A percentile compares a stretch with the other conserved stretches of the same genome.
These are phyloP conservation scores for Cutaneotrichosporon mucoides DNA, from an alignment of 1,284 basidiomycete genomes.

Conservation along the genomic window DNA sequence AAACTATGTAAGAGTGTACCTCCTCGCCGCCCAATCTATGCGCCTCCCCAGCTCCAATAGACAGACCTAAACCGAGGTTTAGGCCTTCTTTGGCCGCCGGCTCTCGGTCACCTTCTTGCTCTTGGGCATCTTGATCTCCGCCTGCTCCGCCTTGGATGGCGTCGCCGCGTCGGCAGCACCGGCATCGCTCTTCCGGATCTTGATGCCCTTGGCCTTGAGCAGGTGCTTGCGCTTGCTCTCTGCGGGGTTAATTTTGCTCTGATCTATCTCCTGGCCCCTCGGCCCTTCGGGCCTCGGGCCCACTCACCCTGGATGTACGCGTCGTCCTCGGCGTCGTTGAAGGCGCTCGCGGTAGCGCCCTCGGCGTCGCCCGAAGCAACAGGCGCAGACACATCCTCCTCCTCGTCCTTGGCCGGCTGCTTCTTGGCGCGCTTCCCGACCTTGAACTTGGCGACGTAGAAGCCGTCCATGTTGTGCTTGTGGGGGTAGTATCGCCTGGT, in stretches of 20 bases:
- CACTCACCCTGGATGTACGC: constrained; percentile 46
- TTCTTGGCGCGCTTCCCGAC: constrained; percentile 70
- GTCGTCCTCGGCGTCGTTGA: constrained; percentile 48
- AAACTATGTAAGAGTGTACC: not conserved
- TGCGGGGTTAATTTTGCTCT: constrained; percentile 12
- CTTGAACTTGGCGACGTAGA: constrained; percentile 98
- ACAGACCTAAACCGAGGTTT: not conserved
- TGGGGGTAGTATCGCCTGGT: constrained; percentile 59
- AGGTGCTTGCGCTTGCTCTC: constrained; percentile 50
- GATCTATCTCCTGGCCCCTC: not conserved
- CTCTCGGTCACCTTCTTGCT: constrained; percentile 39
- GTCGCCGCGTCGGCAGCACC: not conserved
- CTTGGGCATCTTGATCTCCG: constrained; percentile 29
- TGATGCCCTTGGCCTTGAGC: constrained; percentile 52
- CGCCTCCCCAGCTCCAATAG: not conserved
- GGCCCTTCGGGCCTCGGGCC: not conserved
- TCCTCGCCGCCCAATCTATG: not conserved
- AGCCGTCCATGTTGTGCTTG: constrained; percentile 76
- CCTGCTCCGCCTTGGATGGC: constrained; percentile 2
- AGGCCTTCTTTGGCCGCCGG: constrained; percentile 22
- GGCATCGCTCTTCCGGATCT: constrained; percentile 36
- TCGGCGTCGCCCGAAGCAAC: constrained; percentile 22
- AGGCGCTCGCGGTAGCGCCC: constrained; percentile 27
- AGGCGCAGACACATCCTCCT: constrained; percentile 30
- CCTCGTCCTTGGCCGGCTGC: constrained; percentile 47